These are phyloP conservation scores for Cryptococcus amylolentus DNA, from an alignment of 1,284 basidiomycete genomes.

Conservation along the genomic window DNA sequence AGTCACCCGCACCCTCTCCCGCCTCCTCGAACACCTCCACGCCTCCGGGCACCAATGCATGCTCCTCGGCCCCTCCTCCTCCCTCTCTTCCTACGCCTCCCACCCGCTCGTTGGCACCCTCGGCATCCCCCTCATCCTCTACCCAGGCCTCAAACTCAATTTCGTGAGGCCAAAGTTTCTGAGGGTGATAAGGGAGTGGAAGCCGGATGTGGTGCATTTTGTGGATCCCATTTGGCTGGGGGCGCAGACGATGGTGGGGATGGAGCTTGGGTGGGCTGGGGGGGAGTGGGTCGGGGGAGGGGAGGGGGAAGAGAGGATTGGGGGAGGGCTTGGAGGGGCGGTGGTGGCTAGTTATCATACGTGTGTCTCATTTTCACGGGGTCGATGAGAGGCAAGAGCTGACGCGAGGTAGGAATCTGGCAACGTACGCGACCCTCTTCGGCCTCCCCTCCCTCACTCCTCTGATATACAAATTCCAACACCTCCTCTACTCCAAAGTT, in stretches of 20 bases:
- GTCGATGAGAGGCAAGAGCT: not conserved
- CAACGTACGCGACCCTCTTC: conserved; percentile 56
- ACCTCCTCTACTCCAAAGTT: conserved; percentile 43
- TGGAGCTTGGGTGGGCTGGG: conserved; percentile 51
- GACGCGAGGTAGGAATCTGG: conserved; percentile 48
- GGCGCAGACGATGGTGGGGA: conserved; percentile 50
- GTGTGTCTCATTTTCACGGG: conserved; percentile 21
- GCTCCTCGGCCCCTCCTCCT: conserved; percentile 56
- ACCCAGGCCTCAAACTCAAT: conserved; percentile 59
- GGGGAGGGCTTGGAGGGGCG: conserved; percentile 49
- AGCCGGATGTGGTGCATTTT: conserved; percentile 57
- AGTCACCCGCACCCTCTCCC: conserved; percentile 57
- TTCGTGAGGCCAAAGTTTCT: conserved; percentile 58
- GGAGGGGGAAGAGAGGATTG: conserved; percentile 36
- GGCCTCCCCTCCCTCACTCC: conserved; percentile 55
- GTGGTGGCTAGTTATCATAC: conserved; percentile 58
- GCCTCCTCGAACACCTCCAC: conserved; percentile 57
- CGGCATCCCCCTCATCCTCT: conserved; percentile 57
- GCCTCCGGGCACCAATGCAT: conserved; percentile 57
- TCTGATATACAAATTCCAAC: conserved; percentile 49
- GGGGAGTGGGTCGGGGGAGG: conserved; percentile 43
- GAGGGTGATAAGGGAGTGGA: conserved; percentile 50
- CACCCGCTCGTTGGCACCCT: conserved; percentile 57
- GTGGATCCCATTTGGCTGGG: conserved; percentile 60
- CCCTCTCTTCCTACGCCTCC: conserved; percentile 54